phyloP scores from a whole-genome alignment of 2,329 filamentous ascomycete genomes.

The Pyrenophora graminea region DNA sequence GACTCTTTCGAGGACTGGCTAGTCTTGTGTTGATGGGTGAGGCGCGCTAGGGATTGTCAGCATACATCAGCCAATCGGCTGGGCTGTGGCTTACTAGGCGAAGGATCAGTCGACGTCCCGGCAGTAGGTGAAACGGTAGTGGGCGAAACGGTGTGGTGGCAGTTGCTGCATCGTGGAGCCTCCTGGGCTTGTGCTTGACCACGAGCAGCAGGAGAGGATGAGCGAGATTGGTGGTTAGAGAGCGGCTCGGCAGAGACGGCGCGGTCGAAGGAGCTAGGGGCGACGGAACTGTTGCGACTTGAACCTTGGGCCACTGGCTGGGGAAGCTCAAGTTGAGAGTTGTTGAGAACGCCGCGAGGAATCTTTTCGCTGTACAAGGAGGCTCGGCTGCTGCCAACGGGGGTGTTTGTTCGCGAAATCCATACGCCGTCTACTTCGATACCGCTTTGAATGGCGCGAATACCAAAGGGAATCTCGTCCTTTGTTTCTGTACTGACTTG shows the following conservation, averaged over 20 bases:
- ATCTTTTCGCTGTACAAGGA: slow-evolving; percentile 40
- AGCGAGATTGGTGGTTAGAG: slow-evolving; percentile 35
- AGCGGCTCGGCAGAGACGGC: slow-evolving; percentile 46
- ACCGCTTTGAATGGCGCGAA: slow-evolving; percentile 81
- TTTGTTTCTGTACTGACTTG: slow-evolving; percentile 56
- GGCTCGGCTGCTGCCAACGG: slow-evolving; percentile 43
- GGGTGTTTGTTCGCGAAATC: slow-evolving; percentile 54
- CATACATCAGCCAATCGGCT: not conserved
- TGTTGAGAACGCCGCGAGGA: slow-evolving; percentile 23
- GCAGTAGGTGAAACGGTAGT: slow-evolving; percentile 25
- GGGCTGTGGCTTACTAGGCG: slow-evolving; percentile 28
- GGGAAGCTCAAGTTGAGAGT: slow-evolving; percentile 41
- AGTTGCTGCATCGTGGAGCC: slow-evolving; percentile 43
- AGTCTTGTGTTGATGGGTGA: slow-evolving; percentile 19
- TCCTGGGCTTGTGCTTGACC: slow-evolving; percentile 36
- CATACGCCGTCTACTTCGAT: slow-evolving; percentile 81
- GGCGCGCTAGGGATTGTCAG: slow-evolving; percentile 28
- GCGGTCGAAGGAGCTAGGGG: slow-evolving; percentile 46
- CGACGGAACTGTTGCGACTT: slow-evolving; percentile 43
- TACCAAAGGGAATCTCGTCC: slow-evolving; percentile 79
- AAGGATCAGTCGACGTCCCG: slow-evolving; percentile 24
- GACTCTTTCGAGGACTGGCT: slow-evolving; percentile 34
- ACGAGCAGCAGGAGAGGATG: slow-evolving; percentile 33
- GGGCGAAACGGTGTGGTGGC: slow-evolving; percentile 31
- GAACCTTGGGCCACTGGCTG: slow-evolving; percentile 34